Base-by-base conservation (phyloP, 331 rosid genomes). In the Arachis monticola region DNA sequence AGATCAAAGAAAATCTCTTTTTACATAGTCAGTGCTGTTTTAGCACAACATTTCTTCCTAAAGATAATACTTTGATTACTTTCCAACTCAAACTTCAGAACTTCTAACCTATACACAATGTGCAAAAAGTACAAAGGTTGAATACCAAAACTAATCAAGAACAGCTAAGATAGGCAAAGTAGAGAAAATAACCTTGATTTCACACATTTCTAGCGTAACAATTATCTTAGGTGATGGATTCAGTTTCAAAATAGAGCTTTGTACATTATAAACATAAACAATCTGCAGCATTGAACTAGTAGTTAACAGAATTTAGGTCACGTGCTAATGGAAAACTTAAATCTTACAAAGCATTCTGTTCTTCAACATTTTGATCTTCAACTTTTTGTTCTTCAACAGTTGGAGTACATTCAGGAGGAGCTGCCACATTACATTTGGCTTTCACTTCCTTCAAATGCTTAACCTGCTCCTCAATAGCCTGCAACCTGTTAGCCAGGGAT, bases 381-480 rank as follows among this genome's bases (percentile, higher is more conserved):
- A 51, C 67, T 56, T 14, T 51, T 51, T 45, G 48, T 8, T 45
- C 48, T 45, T 45, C 48, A 69, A 51, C 67, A 56, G 80, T 62
- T 52, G 83, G 68, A 73, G 81, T 60, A 13, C 77, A 52, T 70
- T 77, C 86, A 45, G 81, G 13, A 56, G 88, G 50, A 69, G 70
- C 84, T 8, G 81, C 38, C 75, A 60, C 82, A 80, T 77, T 81
- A 79, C 57, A 6, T 58, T 78, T 87, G 5, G 87, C 81, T 5
- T 77, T 50, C 46, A 71, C 72, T 74, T 85, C 96, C 35, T 77
- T 87, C 50, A 87, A 64, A 52, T 73, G 69, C 76, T 87, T 87
- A 63, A 86, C 83, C 81, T 82, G 77, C 41, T 56, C 82, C 58
- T 84, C 91, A 50, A 73, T 53, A 59, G 70, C 79, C 69, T 74